Base-by-base conservation (phyloP, 768 basidiomycete genomes). In the Candolleomyces aberdarensis region DNA sequence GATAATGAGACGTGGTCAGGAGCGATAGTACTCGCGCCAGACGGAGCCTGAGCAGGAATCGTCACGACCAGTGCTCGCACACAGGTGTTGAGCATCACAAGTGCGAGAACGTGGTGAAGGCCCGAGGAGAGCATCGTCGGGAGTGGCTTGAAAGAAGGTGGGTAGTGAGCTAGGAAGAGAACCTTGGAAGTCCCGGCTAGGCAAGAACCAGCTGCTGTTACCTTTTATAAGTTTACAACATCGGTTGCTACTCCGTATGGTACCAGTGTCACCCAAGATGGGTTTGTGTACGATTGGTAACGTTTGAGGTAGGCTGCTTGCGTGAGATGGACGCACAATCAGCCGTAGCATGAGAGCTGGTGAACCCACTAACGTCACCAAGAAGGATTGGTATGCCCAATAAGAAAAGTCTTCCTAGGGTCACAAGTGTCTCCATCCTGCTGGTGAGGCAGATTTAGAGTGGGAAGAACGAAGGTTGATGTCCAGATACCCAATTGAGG, bases 1-100 rank as follows among this genome's bases (percentile, higher is more conserved):
- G 54, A 56, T 19, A 56, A 20, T 14, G 54, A 56, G 26, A 56
- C 54, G 54, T 56, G 54, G 54, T 56, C 54, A 3, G 15, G 54
- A 17, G 54, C 54, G 20, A 56, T 56, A 13, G 3, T 19, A 19
- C 39, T 56, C n/a, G 54, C 54, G 11, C 5, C 36, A n/a, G n/a
- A 15, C 7, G 54, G 54, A 17, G 40, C 54, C 39, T 56, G 36
- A 43, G 20, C 40, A 56, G 54, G 40, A 13, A 56, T 56, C 32
- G n/a, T 43, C 5, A 56, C 54, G n/a, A 41, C 54, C 40, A 56
- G 41, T 11, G 54, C 54, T 40, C 39, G n/a, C n/a, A 41, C 54
- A 43, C 9, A 41, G 3, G 54, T 56, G 54, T 8, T 43, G 36
- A 56, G 54, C 15, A 56, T 15, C 1, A 56, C 10, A 3, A 43